These are phyloP conservation scores for Bruguiera hainesii DNA, from an alignment of 441 rosid genomes.

Conservation along the genomic window DNA sequence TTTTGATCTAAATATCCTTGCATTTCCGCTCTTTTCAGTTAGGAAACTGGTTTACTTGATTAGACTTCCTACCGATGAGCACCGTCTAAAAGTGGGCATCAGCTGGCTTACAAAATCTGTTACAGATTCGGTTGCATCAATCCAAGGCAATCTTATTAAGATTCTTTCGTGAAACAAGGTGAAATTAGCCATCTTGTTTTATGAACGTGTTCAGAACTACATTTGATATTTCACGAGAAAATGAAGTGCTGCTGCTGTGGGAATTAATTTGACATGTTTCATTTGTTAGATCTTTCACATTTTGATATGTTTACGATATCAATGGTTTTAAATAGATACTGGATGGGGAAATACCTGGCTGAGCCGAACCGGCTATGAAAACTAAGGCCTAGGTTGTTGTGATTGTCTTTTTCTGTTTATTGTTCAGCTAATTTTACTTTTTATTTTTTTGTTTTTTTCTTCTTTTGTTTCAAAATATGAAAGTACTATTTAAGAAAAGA, in stretches of 20 bases:
- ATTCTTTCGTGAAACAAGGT: constrained; percentile 31
- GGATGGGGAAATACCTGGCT: too few relatives aligned
- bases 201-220: not conserved
- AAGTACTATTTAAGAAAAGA: too few relatives aligned
- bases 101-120: constrained; percentile 88
- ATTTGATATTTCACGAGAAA: not conserved
- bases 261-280: not conserved
- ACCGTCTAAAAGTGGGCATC: constrained; percentile 80
- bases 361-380: too few relatives aligned
- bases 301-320: too few relatives aligned
- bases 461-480: too few relatives aligned
- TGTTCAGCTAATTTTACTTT: too few relatives aligned
- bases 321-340: too few relatives aligned
- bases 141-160: constrained; percentile 65
- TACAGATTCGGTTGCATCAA: constrained; percentile 68
- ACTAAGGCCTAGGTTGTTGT: too few relatives aligned
- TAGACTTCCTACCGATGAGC: constrained; percentile 90
- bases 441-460: too few relatives aligned
- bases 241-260: not conserved
- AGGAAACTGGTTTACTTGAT: constrained; percentile 83
- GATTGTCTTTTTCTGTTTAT: too few relatives aligned
- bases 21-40: constrained; percentile 36
- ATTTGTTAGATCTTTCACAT: not conserved
- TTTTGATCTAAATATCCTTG: not conserved
- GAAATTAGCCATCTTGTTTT: not conserved